phyloP scores from a whole-genome alignment of 345 rosid genomes.

The Passiflora organensis region DNA sequence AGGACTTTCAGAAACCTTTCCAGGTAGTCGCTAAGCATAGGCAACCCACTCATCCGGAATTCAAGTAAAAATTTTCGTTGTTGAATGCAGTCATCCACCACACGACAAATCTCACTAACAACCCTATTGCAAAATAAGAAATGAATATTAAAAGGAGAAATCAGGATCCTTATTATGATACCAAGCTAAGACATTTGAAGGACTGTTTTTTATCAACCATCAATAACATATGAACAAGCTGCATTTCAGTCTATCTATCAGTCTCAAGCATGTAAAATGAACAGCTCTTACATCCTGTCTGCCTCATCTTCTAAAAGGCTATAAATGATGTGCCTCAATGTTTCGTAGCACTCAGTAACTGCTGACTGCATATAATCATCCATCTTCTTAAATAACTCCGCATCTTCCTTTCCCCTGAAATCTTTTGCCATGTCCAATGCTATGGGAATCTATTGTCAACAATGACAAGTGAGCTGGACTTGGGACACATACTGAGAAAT shows the following conservation, averaged over 20 bases:
- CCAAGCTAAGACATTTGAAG: background rate
- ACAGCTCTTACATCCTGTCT: constrained; percentile 54
- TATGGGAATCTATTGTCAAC: constrained; percentile 68
- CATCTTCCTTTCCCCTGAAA: constrained; percentile 68
- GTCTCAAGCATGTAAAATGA: constrained; percentile 8
- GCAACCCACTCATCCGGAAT: constrained; percentile 72
- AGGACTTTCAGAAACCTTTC: constrained; percentile 65
- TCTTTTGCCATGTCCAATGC: constrained; percentile 99
- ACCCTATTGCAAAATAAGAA: constrained; percentile 38
- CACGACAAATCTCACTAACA: constrained; percentile 46
- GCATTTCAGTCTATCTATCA: background rate
- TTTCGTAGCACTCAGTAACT: constrained; percentile 74
- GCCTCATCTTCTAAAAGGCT: constrained; percentile 60
- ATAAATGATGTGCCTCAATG: constrained; percentile 52
- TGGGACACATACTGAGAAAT: constrained; percentile 12
- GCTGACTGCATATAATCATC: constrained; percentile 80
- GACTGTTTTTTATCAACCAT: background rate
- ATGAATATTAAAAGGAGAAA: constrained; percentile 14
- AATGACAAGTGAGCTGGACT: constrained; percentile 14
- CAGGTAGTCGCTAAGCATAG: constrained; percentile 62
- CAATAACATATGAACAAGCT: background rate
- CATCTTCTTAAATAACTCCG: constrained; percentile 72
- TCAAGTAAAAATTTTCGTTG: constrained; percentile 43
- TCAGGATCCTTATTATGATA: background rate
- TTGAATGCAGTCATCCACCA: constrained; percentile 45